These are phyloP conservation scores for Russula sp. DNA, from an alignment of 768 basidiomycete species.

Conservation along the genomic window DNA sequence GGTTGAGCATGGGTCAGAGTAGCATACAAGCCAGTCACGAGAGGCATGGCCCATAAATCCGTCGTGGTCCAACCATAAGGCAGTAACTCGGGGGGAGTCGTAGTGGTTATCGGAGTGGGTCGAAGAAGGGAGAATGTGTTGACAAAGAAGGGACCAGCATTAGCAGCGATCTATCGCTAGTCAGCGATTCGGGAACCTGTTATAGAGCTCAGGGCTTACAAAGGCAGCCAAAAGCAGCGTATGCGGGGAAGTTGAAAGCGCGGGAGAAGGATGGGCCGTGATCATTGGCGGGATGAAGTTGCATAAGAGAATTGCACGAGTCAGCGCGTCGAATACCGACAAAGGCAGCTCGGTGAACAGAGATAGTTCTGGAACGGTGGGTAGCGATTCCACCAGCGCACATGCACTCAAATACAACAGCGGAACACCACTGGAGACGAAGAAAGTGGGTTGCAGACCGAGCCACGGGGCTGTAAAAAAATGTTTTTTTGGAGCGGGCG, in stretches of 20 bases:
- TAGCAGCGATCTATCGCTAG: constrained; percentile 15
- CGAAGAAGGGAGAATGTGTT: constrained; percentile 70
- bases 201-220: constrained; percentile 2
- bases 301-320: constrained; percentile 21
- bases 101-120: constrained; percentile 58
- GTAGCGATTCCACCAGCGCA: constrained; percentile 12
- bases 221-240: constrained; percentile 17
- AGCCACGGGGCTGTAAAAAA: constrained; percentile 17
- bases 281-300: constrained; percentile 18
- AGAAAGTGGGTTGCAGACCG: constrained; percentile 19
- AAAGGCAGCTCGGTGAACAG: constrained; percentile 17
- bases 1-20: constrained; percentile 82
- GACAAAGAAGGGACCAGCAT: constrained; percentile 68
- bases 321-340: constrained; percentile 15
- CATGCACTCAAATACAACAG: constrained; percentile 6
- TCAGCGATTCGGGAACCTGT: not conserved
- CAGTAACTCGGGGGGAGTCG: constrained; percentile 72
- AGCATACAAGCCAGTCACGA: constrained; percentile 70
- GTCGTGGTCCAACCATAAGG: constrained; percentile 81
- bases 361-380: constrained; percentile 15
- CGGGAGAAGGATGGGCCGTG: constrained; percentile 14
- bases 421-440: constrained; percentile 8
- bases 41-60: constrained; percentile 80
- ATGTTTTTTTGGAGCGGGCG: not conserved
- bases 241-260: constrained; percentile 18